phyloP scores from a whole-genome alignment of 257 asterid species.

The Fraxinus excelsior region DNA sequence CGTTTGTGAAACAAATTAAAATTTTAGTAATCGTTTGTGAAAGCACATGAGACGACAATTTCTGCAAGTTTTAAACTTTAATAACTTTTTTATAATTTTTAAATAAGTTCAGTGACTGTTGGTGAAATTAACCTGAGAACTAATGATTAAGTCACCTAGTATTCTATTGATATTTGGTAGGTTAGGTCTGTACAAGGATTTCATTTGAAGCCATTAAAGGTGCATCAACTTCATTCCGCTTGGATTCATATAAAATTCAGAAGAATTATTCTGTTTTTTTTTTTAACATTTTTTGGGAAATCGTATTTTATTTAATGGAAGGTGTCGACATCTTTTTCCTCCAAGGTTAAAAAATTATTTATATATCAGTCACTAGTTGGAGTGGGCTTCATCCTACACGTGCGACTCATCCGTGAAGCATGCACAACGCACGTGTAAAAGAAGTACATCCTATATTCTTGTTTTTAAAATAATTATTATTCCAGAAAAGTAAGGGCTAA shows the following conservation, averaged over 20 bases:
- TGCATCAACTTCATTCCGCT: neutral
- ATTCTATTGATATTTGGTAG: neutral
- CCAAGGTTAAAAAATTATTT: neutral
- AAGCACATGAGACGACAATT: no score
- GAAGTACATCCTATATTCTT: neutral
- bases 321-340: neutral
- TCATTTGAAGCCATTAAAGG: neutral
- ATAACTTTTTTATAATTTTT: no score
- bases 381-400: neutral
- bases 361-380: neutral
- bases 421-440: neutral
- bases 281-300: neutral
- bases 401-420: neutral
- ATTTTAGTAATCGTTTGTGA: no score
- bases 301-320: neutral
- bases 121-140: no score
- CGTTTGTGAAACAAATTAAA: no score
- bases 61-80: no score
- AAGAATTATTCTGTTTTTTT: no score
- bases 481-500: no score
- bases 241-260: neutral
- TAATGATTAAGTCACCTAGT: neutral
- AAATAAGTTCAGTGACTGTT: no score
- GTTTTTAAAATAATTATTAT: no score
- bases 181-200: neutral